These are phyloP conservation scores for Cyberlindnera lachancei DNA, from an alignment of 805 yeast genomes.

Conservation along the genomic window DNA sequence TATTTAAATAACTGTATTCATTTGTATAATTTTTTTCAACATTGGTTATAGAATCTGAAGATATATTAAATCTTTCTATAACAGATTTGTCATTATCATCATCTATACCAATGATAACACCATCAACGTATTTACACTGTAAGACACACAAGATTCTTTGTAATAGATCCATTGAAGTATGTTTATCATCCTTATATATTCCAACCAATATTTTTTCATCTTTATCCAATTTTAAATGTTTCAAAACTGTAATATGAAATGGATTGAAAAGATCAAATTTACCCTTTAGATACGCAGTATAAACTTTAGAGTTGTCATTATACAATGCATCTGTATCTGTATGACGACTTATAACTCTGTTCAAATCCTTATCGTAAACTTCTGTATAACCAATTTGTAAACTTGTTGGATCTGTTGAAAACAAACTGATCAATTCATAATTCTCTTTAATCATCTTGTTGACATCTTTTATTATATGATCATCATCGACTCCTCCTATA, in stretches of 20 bases:
- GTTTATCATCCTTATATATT: slow-evolving; percentile 61
- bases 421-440: slow-evolving; percentile 25
- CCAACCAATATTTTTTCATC: slow-evolving; percentile 54
- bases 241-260: slow-evolving; percentile 77
- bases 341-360: too few species aligned
- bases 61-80: not conserved
- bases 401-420: slow-evolving; percentile 56
- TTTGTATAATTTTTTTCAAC: slow-evolving; percentile 37
- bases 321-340: slow-evolving; percentile 13
- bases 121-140: slow-evolving; percentile 82
- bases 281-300: slow-evolving; percentile 60
- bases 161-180: slow-evolving; percentile 80
- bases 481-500: slow-evolving; percentile 10
- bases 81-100: too few species aligned
- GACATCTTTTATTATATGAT: slow-evolving; percentile 12
- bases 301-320: slow-evolving; percentile 13
- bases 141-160: slow-evolving; percentile 84
- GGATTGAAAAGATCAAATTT: slow-evolving; percentile 90
- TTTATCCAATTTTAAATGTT: slow-evolving; percentile 34
- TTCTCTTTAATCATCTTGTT: slow-evolving; percentile 2
- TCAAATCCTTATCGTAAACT: slow-evolving; percentile 29
- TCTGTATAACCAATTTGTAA: slow-evolving; percentile 49
- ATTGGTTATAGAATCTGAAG: slow-evolving; percentile 4
- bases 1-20: slow-evolving; percentile 55
- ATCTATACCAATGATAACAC: slow-evolving; percentile 53